Conservation (phyloP, 371 early-diverging fungal species). For the Rhizopus stolonifer region DNA sequence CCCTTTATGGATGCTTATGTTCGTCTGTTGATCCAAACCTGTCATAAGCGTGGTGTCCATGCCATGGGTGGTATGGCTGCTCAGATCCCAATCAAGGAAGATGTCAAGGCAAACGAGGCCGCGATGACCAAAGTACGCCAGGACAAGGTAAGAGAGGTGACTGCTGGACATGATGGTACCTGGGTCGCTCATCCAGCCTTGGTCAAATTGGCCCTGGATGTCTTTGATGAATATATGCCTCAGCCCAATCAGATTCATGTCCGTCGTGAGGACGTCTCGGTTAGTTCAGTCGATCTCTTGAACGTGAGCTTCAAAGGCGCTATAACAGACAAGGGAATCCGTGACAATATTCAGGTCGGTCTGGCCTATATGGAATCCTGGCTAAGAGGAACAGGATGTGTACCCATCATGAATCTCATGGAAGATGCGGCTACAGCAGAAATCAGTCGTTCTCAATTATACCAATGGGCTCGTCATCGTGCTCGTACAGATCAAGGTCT, state of each 20-base stretch:
- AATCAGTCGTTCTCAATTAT: slow-evolving; percentile 94
- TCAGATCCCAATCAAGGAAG: slow-evolving; percentile 95
- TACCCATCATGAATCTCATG: slow-evolving; percentile 77
- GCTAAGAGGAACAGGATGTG: slow-evolving; percentile 95
- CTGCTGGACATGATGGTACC: slow-evolving; percentile 93
- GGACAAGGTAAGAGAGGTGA: slow-evolving; percentile 93
- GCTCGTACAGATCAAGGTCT: slow-evolving; percentile 80
- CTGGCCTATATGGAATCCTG: slow-evolving; percentile 95
- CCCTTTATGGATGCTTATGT: slow-evolving; percentile 96
- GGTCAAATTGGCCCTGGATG: slow-evolving; percentile 79
- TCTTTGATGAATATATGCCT: slow-evolving; percentile 94
- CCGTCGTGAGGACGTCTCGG: slow-evolving; percentile 87
- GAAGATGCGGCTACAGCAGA: slow-evolving; percentile 85
- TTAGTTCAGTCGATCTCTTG: slow-evolving; percentile 79
- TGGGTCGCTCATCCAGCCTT: slow-evolving; percentile 98
- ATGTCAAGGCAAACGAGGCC: slow-evolving; percentile 80
- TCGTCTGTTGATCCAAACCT: slow-evolving; percentile 92
- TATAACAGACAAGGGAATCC: slow-evolving; percentile 89
- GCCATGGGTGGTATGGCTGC: slow-evolving; percentile 99
- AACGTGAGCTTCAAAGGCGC: slow-evolving; percentile 76
- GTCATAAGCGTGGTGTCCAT: slow-evolving; percentile 95
- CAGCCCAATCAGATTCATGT: slow-evolving; percentile 92
- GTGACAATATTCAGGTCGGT: slow-evolving; percentile 88
- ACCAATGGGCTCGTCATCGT: slow-evolving; percentile 95
- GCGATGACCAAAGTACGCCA: slow-evolving; percentile 91